Base-by-base conservation (phyloP, 805 yeast species). In the Jamesozyma spencerorum region DNA sequence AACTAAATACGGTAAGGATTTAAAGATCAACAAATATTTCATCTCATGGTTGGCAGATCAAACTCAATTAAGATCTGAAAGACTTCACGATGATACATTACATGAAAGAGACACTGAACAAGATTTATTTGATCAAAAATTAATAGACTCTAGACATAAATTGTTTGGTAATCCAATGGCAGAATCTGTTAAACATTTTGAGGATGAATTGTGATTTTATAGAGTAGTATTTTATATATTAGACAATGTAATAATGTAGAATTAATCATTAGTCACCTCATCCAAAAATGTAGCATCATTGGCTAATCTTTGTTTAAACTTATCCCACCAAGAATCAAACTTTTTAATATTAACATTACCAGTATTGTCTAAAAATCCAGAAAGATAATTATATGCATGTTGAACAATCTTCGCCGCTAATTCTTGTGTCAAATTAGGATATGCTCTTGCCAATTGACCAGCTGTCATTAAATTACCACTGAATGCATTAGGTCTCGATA, bases 291-390 rank as follows among this genome's bases (percentile, higher is more conserved):
- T 77, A 2, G 96, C 97, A 56, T 90, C 94, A 45, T 81, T 83
- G 10, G 75, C 71, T 44, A 92, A 53, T 54, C 82, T 80, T 5
- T 74, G 63, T 58, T 75, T 84, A 64, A 92, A 90, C 62, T 86
- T 88, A 48, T 73, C 79, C 98, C 98, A 85, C 98, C 98, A 90
- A 31, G 74, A 81, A 57, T 90, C 94, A 53, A 90, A 90, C 33
- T 78, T 82, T 54, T 81, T 84, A 55, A 90, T 84, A 3, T 88
- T 82, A 2, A 90, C 96, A 50, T 78, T 85, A 2, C 95, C 94
- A 18, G 74, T 68, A 4, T 66, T 58, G 54, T 86, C 95, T 6
- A 86, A 73, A 57, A 88, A 90, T n/a, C 97, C 85, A 2, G 94
- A 78, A 37, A 90, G 63, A 57, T 75, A 92, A 57, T 92, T 88